Conservation (phyloP, 306 rosid genomes). For the Benincasa hispida region DNA sequence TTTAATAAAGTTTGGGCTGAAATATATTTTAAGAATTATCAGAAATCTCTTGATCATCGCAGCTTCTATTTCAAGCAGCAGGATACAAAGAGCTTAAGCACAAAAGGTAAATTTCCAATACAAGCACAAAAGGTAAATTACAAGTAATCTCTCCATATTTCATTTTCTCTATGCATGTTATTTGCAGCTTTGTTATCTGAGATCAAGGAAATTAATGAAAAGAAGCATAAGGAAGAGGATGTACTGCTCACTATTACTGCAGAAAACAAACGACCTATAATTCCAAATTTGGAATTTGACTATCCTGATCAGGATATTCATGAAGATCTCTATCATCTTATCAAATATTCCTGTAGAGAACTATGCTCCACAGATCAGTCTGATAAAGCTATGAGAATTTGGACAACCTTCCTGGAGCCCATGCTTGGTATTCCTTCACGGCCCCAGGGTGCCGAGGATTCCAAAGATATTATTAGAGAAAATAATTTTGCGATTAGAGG, state of each 20-base stretch:
- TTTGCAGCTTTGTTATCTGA: slow-evolving; percentile 71
- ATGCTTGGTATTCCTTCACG: slow-evolving; percentile 73
- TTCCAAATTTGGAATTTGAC: slow-evolving; percentile 75
- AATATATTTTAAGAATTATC: slow-evolving; percentile 86
- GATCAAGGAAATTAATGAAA: slow-evolving; percentile 83
- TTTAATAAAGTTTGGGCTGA: slow-evolving; percentile 99
- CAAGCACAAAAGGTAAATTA: background rate
- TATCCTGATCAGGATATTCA: slow-evolving; percentile 57
- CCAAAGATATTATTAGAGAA: slow-evolving; percentile 38
- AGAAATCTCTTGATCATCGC: slow-evolving; percentile 95
- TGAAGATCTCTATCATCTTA: slow-evolving; percentile 78
- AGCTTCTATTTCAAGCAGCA: slow-evolving; percentile 99
- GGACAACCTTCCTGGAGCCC: slow-evolving; percentile 76
- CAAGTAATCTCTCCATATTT: background rate
- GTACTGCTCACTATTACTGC: slow-evolving; percentile 69
- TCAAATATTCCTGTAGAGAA: slow-evolving; percentile 77
- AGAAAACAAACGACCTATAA: slow-evolving; percentile 59
- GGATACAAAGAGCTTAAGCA: slow-evolving; percentile 89
- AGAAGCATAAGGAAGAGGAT: slow-evolving; percentile 73
- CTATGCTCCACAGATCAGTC: slow-evolving; percentile 65
- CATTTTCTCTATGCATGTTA: background rate
- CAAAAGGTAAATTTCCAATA: slow-evolving; percentile 35
- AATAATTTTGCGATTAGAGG: slow-evolving; percentile 23
- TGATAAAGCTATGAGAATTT: slow-evolving; percentile 72
- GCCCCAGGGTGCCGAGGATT: slow-evolving; percentile 33